phyloP scores from a whole-genome alignment of 768 basidiomycete genomes.

The Xanthoconium stramineum region DNA sequence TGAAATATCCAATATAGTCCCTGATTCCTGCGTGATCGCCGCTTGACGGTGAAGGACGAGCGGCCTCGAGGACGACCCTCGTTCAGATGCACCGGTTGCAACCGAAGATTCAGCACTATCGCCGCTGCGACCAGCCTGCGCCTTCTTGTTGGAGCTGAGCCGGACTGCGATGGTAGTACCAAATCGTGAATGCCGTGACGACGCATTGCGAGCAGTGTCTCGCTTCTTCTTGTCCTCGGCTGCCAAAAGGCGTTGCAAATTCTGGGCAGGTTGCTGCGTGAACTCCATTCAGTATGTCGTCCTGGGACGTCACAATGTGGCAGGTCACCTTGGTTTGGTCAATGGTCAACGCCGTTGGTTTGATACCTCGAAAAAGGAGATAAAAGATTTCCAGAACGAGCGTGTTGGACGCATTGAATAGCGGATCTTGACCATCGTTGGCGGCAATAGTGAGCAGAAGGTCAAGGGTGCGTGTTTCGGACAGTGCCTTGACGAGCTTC shows the following conservation, averaged over 20 bases:
- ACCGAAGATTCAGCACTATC: slow-evolving; percentile 24
- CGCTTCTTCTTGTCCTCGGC: slow-evolving; percentile 67
- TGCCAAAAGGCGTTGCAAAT: slow-evolving; percentile 72
- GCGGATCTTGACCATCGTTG: slow-evolving; percentile 68
- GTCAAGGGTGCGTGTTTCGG: slow-evolving; percentile 69
- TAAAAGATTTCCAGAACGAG: slow-evolving; percentile 92
- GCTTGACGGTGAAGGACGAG: slow-evolving; percentile 84
- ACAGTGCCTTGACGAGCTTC: slow-evolving; percentile 65
- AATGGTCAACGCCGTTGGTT: slow-evolving; percentile 52
- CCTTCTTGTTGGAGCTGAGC: slow-evolving; percentile 56
- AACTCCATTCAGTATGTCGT: slow-evolving; percentile 11
- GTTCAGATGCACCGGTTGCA: slow-evolving; percentile 18
- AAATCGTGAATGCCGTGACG: slow-evolving; percentile 91
- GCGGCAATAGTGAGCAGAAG: slow-evolving; percentile 84
- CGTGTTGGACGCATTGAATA: slow-evolving; percentile 85
- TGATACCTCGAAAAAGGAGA: slow-evolving; percentile 79
- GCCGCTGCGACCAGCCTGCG: slow-evolving; percentile 14
- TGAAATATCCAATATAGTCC: slow-evolving; percentile 65
- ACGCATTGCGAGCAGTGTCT: slow-evolving; percentile 48
- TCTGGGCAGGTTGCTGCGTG: slow-evolving; percentile 61
- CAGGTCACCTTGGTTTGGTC: slow-evolving; percentile 62
- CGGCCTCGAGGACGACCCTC: slow-evolving; percentile 40
- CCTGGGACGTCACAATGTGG: slow-evolving; percentile 2
- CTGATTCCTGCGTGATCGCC: slow-evolving; percentile 68
- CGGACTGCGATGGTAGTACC: slow-evolving; percentile 90